A percentile compares a stretch with the other conserved stretches of the same genome.
Evolutionary conservation across 2,329 filamentous ascomycete genomes (phyloP).

Genomic region (Canariomyces notabilis): DNA sequence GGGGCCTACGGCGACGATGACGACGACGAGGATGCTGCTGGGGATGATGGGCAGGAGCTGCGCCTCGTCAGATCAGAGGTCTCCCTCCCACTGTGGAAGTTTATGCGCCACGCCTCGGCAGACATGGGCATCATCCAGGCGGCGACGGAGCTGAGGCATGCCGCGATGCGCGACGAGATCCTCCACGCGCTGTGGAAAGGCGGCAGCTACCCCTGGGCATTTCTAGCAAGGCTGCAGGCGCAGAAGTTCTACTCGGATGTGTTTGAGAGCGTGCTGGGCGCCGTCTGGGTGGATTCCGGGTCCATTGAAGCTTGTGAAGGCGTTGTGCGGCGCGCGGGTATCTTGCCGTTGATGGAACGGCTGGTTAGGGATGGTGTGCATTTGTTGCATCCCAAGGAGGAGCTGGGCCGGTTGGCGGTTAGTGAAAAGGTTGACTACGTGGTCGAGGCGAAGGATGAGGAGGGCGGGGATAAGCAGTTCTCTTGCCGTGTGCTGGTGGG

Average conservation of each 20-base stretch:
- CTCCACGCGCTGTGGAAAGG: constrained; percentile 44
- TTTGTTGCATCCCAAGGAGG: constrained; percentile 61
- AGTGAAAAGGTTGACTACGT: constrained; percentile 51
- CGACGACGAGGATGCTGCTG: constrained; percentile 5
- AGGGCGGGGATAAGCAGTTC: constrained; percentile 26
- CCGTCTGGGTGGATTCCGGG: constrained; percentile 77
- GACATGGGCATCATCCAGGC: constrained; percentile 45
- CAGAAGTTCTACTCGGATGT: constrained; percentile 82
- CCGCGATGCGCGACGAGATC: constrained; percentile 45
- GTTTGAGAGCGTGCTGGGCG: constrained; percentile 74
- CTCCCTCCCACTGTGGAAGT: constrained; percentile 57
- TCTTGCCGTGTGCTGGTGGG: constrained; percentile 48
- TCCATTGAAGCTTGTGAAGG: constrained; percentile 52
- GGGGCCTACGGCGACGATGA: no score
- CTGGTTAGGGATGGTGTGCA: constrained; percentile 56
- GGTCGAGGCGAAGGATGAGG: constrained; percentile 29
- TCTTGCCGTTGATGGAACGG: constrained; percentile 58
- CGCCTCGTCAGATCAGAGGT: constrained; percentile 20
- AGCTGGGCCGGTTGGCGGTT: constrained; percentile 56
- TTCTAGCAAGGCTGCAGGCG: constrained; percentile 59
- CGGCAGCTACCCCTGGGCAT: constrained; percentile 67
- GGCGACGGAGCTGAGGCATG: constrained; percentile 41
- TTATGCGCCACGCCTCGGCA: constrained; percentile 55
- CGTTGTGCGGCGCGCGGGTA: constrained; percentile 59
- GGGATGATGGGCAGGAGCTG: constrained; percentile 16